phyloP scores from a whole-genome alignment of 345 rosid genomes.

The Boechera divaricarpa region DNA sequence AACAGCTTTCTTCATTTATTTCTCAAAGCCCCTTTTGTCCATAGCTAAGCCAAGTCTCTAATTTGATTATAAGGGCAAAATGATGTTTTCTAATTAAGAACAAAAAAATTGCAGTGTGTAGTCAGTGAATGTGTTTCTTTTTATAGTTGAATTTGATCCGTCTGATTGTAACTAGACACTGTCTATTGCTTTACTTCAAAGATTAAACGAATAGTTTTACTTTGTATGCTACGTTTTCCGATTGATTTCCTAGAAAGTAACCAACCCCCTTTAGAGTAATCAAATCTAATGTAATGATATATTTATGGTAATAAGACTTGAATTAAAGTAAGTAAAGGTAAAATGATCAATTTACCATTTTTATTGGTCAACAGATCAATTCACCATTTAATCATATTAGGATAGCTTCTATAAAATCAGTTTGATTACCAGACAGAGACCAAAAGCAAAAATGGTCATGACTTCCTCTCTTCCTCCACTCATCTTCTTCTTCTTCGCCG shows the following conservation, averaged over 20 bases:
- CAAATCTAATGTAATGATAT: too few species aligned
- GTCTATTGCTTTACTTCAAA: constrained; percentile 33
- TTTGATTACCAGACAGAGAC: constrained; percentile 26
- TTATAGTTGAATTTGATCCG: background rate
- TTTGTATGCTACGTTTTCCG: constrained; percentile 8
- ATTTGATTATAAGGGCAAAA: constrained; percentile 13
- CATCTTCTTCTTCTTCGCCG: constrained; percentile 47
- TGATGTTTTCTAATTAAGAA: constrained; percentile 11
- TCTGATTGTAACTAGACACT: constrained; percentile 5
- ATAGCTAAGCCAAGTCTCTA: constrained; percentile 29
- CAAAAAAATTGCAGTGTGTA: background rate
- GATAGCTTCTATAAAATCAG: background rate
- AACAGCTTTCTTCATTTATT: background rate
- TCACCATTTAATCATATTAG: background rate
- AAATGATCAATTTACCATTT: too few species aligned
- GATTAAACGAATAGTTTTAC: background rate
- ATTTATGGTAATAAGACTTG: too few species aligned
- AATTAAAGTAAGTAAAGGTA: too few species aligned
- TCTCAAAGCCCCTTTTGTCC: constrained; percentile 20
- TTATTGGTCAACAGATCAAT: too few species aligned
- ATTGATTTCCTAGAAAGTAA: background rate
- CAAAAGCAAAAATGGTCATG: constrained; percentile 41
- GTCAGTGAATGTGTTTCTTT: background rate
- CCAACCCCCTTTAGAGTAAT: too few species aligned
- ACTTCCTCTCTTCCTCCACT: constrained; percentile 46